Evolutionary conservation across 1,139 yeast genomes (phyloP).

Genomic region (Blastobotrys apis): DNA sequence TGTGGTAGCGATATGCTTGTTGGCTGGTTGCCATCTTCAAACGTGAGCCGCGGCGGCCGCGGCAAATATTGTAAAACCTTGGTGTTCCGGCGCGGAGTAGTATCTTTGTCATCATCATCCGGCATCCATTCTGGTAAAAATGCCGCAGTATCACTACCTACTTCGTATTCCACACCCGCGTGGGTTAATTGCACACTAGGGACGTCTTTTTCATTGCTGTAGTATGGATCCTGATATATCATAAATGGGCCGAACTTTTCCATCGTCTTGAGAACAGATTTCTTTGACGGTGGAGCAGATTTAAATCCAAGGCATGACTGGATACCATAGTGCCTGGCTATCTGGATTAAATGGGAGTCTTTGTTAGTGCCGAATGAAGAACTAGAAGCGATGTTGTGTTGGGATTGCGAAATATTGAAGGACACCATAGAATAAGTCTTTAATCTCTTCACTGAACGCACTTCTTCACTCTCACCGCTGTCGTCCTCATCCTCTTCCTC

Average conservation of each 20-base stretch:
- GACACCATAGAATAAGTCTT: conserved; percentile 12
- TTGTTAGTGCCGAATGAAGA: not conserved
- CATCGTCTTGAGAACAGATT: conserved; percentile 38
- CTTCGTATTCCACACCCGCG: conserved; percentile 49
- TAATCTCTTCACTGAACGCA: not conserved
- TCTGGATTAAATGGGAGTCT: not conserved
- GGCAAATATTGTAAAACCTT: conserved; percentile 33
- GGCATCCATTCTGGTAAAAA: conserved; percentile 8
- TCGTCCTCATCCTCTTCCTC: not conserved
- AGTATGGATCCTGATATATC: conserved; percentile 61
- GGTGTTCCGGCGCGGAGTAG: not conserved
- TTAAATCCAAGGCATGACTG: not conserved
- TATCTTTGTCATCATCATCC: not conserved
- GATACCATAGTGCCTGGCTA: not conserved
- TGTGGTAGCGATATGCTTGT: too few species aligned
- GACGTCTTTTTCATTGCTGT: conserved; percentile 48
- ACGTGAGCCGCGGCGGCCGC: conserved; percentile 26
- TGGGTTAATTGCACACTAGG: conserved; percentile 54
- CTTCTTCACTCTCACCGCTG: not conserved
- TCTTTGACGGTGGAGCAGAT: conserved; percentile 24
- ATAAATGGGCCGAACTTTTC: conserved; percentile 48
- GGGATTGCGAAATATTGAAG: conserved; percentile 12
- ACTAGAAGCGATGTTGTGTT: too few species aligned
- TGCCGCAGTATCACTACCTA: not conserved
- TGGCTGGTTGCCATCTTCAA: too few species aligned